Conservation (phyloP, 345 rosid species). For the Gynandropsis gynandra region DNA sequence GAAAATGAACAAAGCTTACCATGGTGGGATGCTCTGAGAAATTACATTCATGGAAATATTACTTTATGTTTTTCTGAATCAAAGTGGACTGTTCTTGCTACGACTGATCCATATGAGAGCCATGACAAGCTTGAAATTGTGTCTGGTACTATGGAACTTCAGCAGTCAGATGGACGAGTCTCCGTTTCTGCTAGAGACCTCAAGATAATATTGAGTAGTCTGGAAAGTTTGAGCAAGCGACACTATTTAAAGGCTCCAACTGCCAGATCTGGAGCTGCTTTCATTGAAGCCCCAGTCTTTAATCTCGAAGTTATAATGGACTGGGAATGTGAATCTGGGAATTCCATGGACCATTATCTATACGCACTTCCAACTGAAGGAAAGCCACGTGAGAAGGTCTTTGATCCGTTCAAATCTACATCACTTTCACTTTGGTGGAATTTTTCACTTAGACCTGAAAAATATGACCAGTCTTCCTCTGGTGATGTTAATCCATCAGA, state of each 20-base stretch:
- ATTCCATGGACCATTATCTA: constrained; percentile 82
- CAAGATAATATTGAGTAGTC: constrained; percentile 72
- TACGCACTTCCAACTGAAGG: constrained; percentile 86
- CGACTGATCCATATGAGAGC: constrained; percentile 93
- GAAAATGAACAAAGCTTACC: constrained; percentile 92
- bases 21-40: constrained; percentile 99
- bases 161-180: constrained; percentile 90
- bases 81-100: constrained; percentile 69
- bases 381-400: constrained; percentile 65
- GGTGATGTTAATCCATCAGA: constrained; percentile 27
- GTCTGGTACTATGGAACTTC: constrained; percentile 69
- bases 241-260: constrained; percentile 52
- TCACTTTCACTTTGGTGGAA: constrained; percentile 85
- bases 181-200: constrained; percentile 68
- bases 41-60: constrained; percentile 81
- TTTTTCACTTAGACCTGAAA: constrained; percentile 73
- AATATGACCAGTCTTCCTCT: constrained; percentile 35
- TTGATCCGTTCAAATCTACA: constrained; percentile 95
- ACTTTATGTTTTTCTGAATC: constrained; percentile 61
- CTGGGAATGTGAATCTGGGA: constrained; percentile 90
- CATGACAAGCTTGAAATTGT: constrained; percentile 75
- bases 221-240: constrained; percentile 67
- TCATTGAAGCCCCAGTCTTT: constrained; percentile 70
- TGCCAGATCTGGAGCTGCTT: constrained; percentile 42
- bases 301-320: constrained; percentile 82